Evolutionary conservation across 2,329 filamentous ascomycete species (phyloP), one percentile per base, ranked within the genome.

Genomic region (Tricladium varicosporioides): DNA sequence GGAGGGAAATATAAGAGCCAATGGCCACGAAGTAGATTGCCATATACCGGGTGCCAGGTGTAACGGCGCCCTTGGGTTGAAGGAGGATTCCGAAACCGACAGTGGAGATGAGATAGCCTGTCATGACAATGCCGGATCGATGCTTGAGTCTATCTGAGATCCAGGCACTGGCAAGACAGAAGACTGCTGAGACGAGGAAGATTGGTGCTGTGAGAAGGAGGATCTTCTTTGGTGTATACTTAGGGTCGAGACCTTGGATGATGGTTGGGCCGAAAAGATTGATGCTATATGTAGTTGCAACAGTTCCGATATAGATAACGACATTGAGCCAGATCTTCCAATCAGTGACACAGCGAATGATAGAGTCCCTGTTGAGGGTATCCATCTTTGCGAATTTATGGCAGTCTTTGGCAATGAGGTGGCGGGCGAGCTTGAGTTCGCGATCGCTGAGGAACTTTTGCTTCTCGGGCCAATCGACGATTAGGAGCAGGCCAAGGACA

Each of bases 351-450:
- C 48, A 50, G 27, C 48, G 32, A 11, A 50, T 50, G 22, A 50
- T 36, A 16, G 48, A 15, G 32, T 10, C 9, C 8, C 19, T 33
- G 15, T 50, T 40, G 48, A 50, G 48, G 16, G n/a, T 15, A 40
- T 50, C 48, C 48, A 50, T 50, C 40, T 33, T 50, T 15, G 48
- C 48, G n/a, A 32, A 33, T 13, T 33, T 50, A 33, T 50, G 33
- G 48, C 48, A 36, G 48, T 50, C 48, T 50, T 50, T 50, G n/a
- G 48, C 48, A n/a, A 50, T 50, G 33, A 51, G 49, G 14, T 51
- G 49, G 16, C 36, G 33, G 32, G 42, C 27, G 13, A 51, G 14
- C 7, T 36, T 16, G 33, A 40, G 33, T 40, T 51, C 49, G 10
- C 22, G 18, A 16, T 36, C 33, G 2, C 18, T 51, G 33, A 51